phyloP scores from a whole-genome alignment of 352 stramenopile species.

The Phytophthora macrochlamydospora region DNA sequence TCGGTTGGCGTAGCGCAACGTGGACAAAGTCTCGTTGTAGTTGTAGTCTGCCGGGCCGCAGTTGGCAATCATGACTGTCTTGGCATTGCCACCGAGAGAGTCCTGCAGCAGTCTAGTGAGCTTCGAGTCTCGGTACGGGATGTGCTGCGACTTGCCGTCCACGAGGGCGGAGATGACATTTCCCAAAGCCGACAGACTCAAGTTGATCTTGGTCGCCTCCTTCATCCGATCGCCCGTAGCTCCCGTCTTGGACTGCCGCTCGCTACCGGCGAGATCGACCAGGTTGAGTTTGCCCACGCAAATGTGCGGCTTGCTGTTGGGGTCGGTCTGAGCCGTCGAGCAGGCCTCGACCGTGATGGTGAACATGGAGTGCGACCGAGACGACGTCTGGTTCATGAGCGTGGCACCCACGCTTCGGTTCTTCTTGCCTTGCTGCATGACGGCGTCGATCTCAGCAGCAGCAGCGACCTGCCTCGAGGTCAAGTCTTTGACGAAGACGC shows the following conservation, averaged over 20 bases:
- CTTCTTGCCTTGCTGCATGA: conserved; percentile 93
- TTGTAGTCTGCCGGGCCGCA: conserved; percentile 97
- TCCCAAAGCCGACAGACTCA: conserved; percentile 75
- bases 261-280: conserved; percentile 94
- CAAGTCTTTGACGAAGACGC: conserved; percentile 96
- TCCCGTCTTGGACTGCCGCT: conserved; percentile 93
- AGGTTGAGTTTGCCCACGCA: conserved; percentile 96
- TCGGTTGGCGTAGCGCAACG: conserved; percentile 93
- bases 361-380: conserved; percentile 95
- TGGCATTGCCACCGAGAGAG: conserved; percentile 95
- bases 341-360: conserved; percentile 93
- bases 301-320: conserved; percentile 70
- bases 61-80: conserved; percentile 98
- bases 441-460: conserved; percentile 91
- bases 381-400: conserved; percentile 96
- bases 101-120: conserved; percentile 89
- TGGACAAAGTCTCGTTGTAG: conserved; percentile 94
- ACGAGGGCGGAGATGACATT: conserved; percentile 88
- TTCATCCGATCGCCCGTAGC: conserved; percentile 93
- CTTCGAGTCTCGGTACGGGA: conserved; percentile 93
- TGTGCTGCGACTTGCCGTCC: conserved; percentile 92
- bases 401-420: conserved; percentile 93
- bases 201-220: conserved; percentile 93
- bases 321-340: conserved; percentile 49
- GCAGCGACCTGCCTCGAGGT: conserved; percentile 83